A percentile compares a stretch with the other conserved stretches of the same genome.
These are phyloP conservation scores for Amniculicola lignicola DNA, from an alignment of 495 filamentous ascomycete genomes.

Conservation along the genomic window DNA sequence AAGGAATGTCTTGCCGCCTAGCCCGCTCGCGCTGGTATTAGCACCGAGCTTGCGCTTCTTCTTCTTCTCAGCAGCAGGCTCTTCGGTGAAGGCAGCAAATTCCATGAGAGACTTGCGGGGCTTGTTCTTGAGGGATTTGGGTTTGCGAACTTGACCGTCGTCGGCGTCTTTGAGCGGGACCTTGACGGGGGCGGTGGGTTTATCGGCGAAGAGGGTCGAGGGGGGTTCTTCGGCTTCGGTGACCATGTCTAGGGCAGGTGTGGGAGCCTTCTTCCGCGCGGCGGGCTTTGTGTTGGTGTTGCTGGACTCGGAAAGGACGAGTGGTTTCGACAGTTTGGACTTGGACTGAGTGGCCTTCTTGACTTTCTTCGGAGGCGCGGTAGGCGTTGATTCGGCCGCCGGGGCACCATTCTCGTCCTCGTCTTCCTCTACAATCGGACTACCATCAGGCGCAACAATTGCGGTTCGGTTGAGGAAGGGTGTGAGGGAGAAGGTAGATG, in stretches of 20 bases:
- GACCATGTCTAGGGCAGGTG: conserved; percentile 50
- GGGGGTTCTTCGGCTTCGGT: conserved; percentile 46
- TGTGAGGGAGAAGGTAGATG: conserved; percentile 88
- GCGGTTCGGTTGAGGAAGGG: conserved; percentile 81
- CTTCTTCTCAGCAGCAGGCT: conserved; percentile 54
- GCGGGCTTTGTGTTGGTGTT: conserved; percentile 37
- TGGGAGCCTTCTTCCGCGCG: conserved; percentile 44
- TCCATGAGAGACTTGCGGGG: conserved; percentile 42
- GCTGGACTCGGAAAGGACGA: conserved; percentile 30
- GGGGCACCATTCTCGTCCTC: conserved; percentile 32
- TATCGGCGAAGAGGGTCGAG: conserved; percentile 27
- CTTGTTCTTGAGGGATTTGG: conserved; percentile 33
- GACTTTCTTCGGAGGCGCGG: conserved; percentile 38
- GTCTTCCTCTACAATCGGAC: conserved; percentile 38
- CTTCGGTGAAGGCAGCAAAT: conserved; percentile 42
- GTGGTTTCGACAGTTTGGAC: conserved; percentile 36
- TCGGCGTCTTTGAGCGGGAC: conserved; percentile 27
- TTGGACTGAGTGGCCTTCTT: conserved; percentile 36
- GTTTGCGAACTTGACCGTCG: conserved; percentile 27
- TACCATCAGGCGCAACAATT: conserved; percentile 51
- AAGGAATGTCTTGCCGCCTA: conserved; percentile 68
- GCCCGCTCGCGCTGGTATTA: conserved; percentile 42
- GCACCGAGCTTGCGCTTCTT: conserved; percentile 74
- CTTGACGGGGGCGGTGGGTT: conserved; percentile 30
- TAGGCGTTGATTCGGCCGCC: conserved; percentile 28